Evolutionary conservation across 1,139 yeast genomes (phyloP), one percentile per base, ranked within the genome.

Genomic region (Yamadazyma trypodendri): DNA sequence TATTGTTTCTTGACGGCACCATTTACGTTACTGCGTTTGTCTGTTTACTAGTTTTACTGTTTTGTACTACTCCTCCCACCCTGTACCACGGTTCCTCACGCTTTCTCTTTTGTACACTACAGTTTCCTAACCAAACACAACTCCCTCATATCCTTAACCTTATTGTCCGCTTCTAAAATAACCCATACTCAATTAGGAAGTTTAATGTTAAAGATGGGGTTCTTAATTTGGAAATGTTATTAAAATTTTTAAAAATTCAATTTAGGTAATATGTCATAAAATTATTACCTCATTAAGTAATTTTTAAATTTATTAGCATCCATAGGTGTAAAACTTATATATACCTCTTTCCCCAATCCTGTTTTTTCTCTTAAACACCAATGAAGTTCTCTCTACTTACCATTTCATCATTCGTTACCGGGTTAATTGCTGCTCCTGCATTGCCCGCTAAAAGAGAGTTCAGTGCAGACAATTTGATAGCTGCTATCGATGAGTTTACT

Each of bases 361-460:
- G 9, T 15, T 9, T 27, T 10, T 27, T 15, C 29, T 27, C 12
- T n/a, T 5, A 18, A 27, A 15, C 18, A 27, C 12, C n/a, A 25
- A 25, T 27, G 29, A 27, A 27, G 29, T 15, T 27, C 29, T 43
- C 49, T 27, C 23, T 47, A 28, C 37, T 49, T 28, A 34, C 49
- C 14, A 34, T 42, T 27, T 39, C 49, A 6, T 38, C 50, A 34
- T 36, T 46, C 49, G 49, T 35, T 42, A 33, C 51, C n/a, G 41
- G 45, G 16, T 30, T 39, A 29, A 20, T 48, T 18, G 50, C 51
- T 27, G 53, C 53, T 17, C 53, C 53, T 24, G 45, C 52, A 9
- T 34, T 39, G 10, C 38, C 44, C 28, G 31, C 35, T 13, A 27
- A 24, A 12, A 32, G 32, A 28, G 38, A 39, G 9, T 41, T 43